These are phyloP conservation scores for Musa troglodytarum DNA, from an alignment of 176 grass and related monocot genomes.

Conservation along the genomic window DNA sequence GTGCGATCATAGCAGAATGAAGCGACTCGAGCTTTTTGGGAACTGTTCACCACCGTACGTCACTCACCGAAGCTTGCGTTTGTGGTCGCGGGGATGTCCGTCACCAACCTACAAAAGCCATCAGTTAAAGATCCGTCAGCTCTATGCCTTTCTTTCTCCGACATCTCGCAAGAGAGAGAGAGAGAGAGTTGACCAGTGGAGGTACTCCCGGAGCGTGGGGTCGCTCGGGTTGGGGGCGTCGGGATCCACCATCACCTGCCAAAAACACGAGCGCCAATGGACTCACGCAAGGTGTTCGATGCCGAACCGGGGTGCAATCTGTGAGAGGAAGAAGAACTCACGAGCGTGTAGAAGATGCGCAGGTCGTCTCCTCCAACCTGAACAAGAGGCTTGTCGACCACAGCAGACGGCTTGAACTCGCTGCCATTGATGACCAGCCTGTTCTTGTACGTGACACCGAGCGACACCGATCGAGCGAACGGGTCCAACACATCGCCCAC, in stretches of 20 bases:
- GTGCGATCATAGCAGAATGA: neutral
- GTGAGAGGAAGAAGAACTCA: constrained; percentile 17
- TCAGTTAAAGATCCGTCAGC: neutral
- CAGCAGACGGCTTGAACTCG: constrained; percentile 39
- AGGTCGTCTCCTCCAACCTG: constrained; percentile 55
- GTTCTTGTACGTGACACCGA: constrained; percentile 37
- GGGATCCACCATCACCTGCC: constrained; percentile 80
- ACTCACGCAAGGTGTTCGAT: neutral
- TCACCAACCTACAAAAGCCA: constrained; percentile 61
- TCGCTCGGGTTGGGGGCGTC: constrained; percentile 85
- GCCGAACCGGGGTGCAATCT: no score
- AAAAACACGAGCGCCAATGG: neutral
- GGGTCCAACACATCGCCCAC: constrained; percentile 70
- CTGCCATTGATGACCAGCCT: constrained; percentile 41
- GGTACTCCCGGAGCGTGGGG: constrained; percentile 67
- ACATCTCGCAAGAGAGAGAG: neutral
- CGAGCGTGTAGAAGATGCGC: constrained; percentile 49
- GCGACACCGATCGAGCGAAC: constrained; percentile 33
- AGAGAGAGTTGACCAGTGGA: constrained; percentile 50
- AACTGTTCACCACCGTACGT: no score
- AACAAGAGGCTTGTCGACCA: constrained; percentile 29
- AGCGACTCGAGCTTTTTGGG: no score
- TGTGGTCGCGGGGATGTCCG: constrained; percentile 78
- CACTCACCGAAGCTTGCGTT: constrained; percentile 53
- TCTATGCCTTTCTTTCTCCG: no score